Percentiles rank a stretch among this genome's conserved stretches.
phyloP scores from a whole-genome alignment of 805 yeast species.

The Metschnikowia chrysomelidarum region DNA sequence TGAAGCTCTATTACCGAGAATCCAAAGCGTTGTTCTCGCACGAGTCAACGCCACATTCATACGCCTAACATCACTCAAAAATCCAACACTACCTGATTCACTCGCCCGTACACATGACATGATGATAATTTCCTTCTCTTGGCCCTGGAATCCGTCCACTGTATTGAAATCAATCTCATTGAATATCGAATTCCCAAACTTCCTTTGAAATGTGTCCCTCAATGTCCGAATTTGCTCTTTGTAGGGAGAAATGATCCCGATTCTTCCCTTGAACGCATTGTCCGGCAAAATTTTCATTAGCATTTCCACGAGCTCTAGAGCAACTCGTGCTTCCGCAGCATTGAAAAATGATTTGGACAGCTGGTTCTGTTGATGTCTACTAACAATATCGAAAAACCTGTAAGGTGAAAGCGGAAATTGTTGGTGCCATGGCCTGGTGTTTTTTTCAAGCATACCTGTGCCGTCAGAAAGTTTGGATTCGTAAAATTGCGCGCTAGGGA shows the following conservation, averaged over 20 bases:
- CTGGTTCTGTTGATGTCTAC: conserved; percentile 60
- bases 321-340: conserved; percentile 65
- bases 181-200: conserved; percentile 61
- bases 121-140: conserved; percentile 90
- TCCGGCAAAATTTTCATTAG: conserved; percentile 50
- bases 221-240: conserved; percentile 76
- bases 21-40: conserved; percentile 90
- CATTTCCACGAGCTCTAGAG: conserved; percentile 58
- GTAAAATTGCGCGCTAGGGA: conserved; percentile 86
- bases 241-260: conserved; percentile 94
- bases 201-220: conserved; percentile 52
- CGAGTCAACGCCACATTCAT: conserved; percentile 97
- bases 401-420: conserved; percentile 64
- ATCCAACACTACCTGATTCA: conserved; percentile 71
- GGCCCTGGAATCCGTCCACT: conserved; percentile 97
- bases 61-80: conserved; percentile 85
- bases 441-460: conserved; percentile 58
- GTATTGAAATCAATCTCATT: conserved; percentile 84
- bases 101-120: conserved; percentile 94
- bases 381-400: conserved; percentile 66
- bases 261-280: conserved; percentile 60
- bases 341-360: conserved; percentile 72
- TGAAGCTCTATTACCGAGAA: conserved; percentile 75
- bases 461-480: conserved; percentile 74
- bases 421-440: conserved; percentile 74